Evolutionary conservation across 768 basidiomycete species (phyloP), one percentile per base, ranked within the genome.

Genomic region (Pleurotus platypus): DNA sequence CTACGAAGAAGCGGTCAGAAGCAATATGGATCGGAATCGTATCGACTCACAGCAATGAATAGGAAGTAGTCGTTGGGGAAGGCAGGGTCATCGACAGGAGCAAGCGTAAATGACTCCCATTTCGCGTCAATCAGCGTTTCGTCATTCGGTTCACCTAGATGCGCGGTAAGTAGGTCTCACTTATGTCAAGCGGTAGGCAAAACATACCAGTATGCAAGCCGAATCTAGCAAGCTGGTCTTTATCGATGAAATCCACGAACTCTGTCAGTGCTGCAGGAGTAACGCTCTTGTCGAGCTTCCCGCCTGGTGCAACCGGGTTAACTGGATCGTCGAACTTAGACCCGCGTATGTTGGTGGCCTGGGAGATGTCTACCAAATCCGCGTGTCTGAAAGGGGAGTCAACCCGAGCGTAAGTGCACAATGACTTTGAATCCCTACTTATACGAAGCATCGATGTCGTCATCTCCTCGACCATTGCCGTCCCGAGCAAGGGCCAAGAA

Each of bases 61-160:
- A 89, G 67, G 74, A 88, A 88, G 65, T 79, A 87, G 62, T 89
- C 87, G 60, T 88, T 69, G 0, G 86, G 87, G 66, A 71, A 77
- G 1, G 61, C 66, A 1, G 74, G 67, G 58, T 84, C 84, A 9
- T 73, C 64, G 16, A 77, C 77, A 0, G 85, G 78, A 2, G 81
- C 85, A 5, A 88, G 70, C 6, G 84, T 80, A 12, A 86, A 71
- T 1, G 81, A 83, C 63, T 89, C 87, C 84, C 85, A 89, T 69
- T 88, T 89, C 0, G 77, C 79, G 58, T 78, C 78, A 49, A 89
- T 78, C n/a, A 86, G 72, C 0, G 78, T 81, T 35, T 71, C 59
- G 59, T 85, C 79, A 55, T 75, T 68, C 3, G 79, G 79, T 30
- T 75, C 68, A 55, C 75, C 82, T 84, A 49, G 22, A 60, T 37